These are phyloP conservation scores for Ambrosiella xylebori DNA, from an alignment of 2,329 filamentous ascomycete species.

Conservation along the genomic window DNA sequence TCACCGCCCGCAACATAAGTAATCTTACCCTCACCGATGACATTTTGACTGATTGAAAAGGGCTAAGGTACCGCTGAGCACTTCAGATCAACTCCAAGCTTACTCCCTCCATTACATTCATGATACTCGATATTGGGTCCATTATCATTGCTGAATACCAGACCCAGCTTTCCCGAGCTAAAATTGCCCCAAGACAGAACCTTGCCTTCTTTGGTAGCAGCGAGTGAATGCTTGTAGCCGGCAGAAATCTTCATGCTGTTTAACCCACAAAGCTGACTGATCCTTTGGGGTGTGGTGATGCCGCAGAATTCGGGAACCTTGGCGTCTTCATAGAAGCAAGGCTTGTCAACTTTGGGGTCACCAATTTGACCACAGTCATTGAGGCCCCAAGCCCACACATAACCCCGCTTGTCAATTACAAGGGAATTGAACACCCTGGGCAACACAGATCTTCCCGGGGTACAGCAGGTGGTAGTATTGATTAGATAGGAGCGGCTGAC, in stretches of 20 bases:
- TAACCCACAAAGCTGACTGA: too few species aligned
- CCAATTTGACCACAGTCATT: constrained; percentile 59
- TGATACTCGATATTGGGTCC: not conserved
- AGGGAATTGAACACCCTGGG: constrained; percentile 61
- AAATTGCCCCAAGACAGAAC: not conserved
- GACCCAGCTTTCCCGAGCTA: not conserved
- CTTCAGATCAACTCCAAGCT: too few species aligned
- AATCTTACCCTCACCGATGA: too few species aligned
- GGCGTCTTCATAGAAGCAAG: too few species aligned
- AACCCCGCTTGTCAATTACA: constrained; percentile 47
- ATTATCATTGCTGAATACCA: not conserved
- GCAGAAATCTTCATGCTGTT: too few species aligned
- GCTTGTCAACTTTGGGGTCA: too few species aligned
- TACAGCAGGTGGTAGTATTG: constrained; percentile 27
- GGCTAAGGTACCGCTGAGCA: too few species aligned
- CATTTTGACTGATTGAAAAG: too few species aligned
- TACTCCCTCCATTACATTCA: too few species aligned
- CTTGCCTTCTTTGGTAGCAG: not conserved
- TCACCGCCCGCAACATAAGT: too few species aligned
- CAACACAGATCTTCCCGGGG: constrained; percentile 25
- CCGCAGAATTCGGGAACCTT: not conserved
- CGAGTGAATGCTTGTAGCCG: not conserved
- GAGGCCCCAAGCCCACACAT: constrained; percentile 61
- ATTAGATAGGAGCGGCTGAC: constrained; percentile 32
- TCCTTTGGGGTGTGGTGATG: too few species aligned